Evolutionary conservation across 2,329 filamentous ascomycete genomes (phyloP).

Genomic region (Lasiodiplodia theobromae): DNA sequence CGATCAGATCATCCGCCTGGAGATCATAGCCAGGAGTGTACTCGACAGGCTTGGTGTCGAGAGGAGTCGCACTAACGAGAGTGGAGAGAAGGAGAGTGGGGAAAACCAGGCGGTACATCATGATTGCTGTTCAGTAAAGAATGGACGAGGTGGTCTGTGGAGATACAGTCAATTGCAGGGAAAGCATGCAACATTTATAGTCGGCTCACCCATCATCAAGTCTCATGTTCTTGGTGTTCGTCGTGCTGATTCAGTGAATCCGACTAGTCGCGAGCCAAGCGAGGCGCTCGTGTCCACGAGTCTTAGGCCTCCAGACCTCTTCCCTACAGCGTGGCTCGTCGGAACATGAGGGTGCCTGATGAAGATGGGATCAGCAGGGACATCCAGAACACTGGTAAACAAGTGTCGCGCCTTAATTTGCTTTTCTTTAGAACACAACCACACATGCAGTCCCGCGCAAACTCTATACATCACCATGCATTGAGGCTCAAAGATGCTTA

Average conservation of each 20-base stretch:
- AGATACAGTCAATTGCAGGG: background rate
- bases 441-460: background rate
- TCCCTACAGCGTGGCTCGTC: too few relatives aligned
- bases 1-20: background rate
- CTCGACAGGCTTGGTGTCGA: background rate
- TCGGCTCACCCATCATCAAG: background rate
- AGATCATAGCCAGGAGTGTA: background rate
- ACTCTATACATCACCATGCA: background rate
- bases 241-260: background rate
- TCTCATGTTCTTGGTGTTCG: background rate
- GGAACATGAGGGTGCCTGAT: background rate
- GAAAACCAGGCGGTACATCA: background rate
- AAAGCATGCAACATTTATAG: background rate
- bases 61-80: background rate
- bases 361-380: background rate
- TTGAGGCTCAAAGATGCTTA: too few relatives aligned
- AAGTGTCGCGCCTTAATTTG: background rate
- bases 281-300: background rate
- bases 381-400: background rate
- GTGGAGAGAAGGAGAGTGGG: constrained; percentile 1
- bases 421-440: background rate
- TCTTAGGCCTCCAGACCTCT: background rate
- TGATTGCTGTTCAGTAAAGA: background rate
- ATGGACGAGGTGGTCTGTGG: background rate
- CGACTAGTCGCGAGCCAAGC: background rate